phyloP scores from a whole-genome alignment of 805 yeast species.

The Isabelozyma gotoi region DNA sequence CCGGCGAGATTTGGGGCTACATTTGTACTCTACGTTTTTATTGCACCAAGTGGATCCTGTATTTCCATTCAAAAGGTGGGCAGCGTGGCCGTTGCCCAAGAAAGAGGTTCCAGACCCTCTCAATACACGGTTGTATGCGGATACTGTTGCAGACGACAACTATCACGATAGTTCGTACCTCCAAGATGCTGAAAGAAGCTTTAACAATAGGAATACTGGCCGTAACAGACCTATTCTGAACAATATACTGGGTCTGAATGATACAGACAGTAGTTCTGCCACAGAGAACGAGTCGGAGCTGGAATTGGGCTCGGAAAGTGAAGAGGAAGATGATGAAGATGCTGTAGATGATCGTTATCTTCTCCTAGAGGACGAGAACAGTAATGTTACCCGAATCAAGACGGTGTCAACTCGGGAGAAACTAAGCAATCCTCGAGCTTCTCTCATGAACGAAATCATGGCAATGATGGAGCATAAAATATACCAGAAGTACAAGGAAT shows the following conservation, averaged over 20 bases:
- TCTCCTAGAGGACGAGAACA: constrained; percentile 11
- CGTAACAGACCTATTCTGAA: too few relatives aligned
- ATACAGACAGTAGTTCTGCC: too few relatives aligned
- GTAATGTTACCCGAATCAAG: constrained; percentile 4
- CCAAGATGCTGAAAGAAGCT: constrained; percentile 9
- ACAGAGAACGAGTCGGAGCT: background rate
- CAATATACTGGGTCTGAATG: too few relatives aligned
- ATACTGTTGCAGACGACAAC: constrained; percentile 7
- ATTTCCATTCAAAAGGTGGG: constrained; percentile 45
- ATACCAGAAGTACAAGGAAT: constrained; percentile 2
- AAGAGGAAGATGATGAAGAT: constrained; percentile 9
- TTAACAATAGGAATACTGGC: too few relatives aligned
- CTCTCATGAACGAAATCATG: constrained; percentile 19
- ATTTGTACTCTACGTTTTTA: constrained; percentile 59
- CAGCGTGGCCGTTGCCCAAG: constrained; percentile 57
- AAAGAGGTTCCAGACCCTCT: constrained; percentile 38
- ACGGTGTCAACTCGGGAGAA: constrained; percentile 7
- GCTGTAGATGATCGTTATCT: constrained; percentile 4
- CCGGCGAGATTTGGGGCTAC: constrained; percentile 58
- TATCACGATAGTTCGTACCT: constrained; percentile 3
- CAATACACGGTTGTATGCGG: constrained; percentile 19
- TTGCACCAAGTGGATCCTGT: constrained; percentile 34
- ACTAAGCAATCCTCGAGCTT: constrained; percentile 17
- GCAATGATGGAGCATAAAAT: constrained; percentile 17
- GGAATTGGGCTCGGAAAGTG: constrained; percentile 2